Conservation (phyloP, 768 basidiomycete species). For the Lactifluus volemus region DNA sequence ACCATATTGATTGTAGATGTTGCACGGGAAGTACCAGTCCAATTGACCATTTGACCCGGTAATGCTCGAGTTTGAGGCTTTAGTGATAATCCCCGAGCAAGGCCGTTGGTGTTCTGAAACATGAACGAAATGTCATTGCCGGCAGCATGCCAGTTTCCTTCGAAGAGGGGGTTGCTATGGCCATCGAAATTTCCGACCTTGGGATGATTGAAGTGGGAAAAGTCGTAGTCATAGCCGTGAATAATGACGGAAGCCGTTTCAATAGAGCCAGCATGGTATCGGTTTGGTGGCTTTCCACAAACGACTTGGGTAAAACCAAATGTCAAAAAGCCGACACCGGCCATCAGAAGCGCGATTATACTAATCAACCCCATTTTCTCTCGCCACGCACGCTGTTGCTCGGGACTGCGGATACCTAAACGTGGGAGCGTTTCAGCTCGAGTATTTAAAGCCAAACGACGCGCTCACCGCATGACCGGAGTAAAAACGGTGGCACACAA, state of each 20-base stretch:
- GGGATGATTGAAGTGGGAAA: constrained; percentile 82
- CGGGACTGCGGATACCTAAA: constrained; percentile 78
- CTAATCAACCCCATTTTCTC: constrained; percentile 93
- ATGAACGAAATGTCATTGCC: constrained; percentile 91
- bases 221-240: constrained; percentile 91
- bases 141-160: constrained; percentile 64
- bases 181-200: constrained; percentile 67
- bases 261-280: constrained; percentile 73
- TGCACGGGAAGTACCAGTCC: constrained; percentile 99
- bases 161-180: constrained; percentile 72
- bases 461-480: constrained; percentile 68
- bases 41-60: constrained; percentile 47
- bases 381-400: constrained; percentile 94
- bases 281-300: constrained; percentile 79
- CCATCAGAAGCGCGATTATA: constrained; percentile 80
- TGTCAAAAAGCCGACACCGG: constrained; percentile 91
- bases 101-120: constrained; percentile 88
- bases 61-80: constrained; percentile 63
- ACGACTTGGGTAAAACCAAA: constrained; percentile 96
- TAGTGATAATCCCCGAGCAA: constrained; percentile 70
- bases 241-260: constrained; percentile 80
- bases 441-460: background rate
- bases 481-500: constrained; percentile 70
- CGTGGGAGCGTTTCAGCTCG: background rate
- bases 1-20: constrained; percentile 71